phyloP scores from a whole-genome alignment of 345 rosid genomes.

The Fremontodendron californicum region DNA sequence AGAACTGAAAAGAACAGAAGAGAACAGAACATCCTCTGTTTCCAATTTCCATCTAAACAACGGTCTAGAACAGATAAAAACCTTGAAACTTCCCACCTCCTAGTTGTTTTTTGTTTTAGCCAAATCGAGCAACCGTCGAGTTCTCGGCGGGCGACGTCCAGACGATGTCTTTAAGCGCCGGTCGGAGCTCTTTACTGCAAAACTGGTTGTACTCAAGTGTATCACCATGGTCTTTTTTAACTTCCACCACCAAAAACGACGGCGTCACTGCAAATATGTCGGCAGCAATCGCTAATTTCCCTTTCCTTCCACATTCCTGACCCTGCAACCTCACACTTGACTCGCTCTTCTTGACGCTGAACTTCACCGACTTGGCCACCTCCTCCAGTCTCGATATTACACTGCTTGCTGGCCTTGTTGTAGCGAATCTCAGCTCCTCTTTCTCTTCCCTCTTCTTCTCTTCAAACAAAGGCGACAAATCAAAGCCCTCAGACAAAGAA shows the following conservation, averaged over 20 bases:
- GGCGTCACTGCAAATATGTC: slow-evolving; percentile 79
- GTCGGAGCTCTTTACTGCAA: slow-evolving; percentile 78
- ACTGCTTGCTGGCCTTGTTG: slow-evolving; percentile 73
- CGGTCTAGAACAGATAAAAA: slow-evolving; percentile 4
- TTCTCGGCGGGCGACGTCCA: slow-evolving; percentile 55
- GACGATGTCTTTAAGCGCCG: slow-evolving; percentile 83
- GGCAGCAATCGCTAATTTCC: slow-evolving; percentile 69
- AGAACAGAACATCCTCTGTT: background rate
- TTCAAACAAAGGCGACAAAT: slow-evolving; percentile 79
- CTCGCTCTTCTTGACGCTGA: slow-evolving; percentile 67
- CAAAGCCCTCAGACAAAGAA: slow-evolving; percentile 81
- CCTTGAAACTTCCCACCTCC: slow-evolving; percentile 10
- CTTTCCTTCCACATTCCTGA: slow-evolving; percentile 76
- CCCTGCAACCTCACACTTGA: slow-evolving; percentile 72
- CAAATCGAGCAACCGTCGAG: slow-evolving; percentile 43
- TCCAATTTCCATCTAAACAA: slow-evolving; percentile 5
- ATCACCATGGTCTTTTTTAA: slow-evolving; percentile 86
- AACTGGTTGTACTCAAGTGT: slow-evolving; percentile 86
- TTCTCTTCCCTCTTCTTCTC: slow-evolving; percentile 82
- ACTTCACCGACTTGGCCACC: slow-evolving; percentile 61
- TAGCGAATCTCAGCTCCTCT: slow-evolving; percentile 77
- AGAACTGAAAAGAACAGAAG: background rate
- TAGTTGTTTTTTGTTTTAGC: background rate
- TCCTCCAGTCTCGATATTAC: slow-evolving; percentile 80
- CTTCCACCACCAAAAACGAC: slow-evolving; percentile 72